Base-by-base conservation (phyloP, 2,329 filamentous ascomycete species). In the Fusarium chuoi region DNA sequence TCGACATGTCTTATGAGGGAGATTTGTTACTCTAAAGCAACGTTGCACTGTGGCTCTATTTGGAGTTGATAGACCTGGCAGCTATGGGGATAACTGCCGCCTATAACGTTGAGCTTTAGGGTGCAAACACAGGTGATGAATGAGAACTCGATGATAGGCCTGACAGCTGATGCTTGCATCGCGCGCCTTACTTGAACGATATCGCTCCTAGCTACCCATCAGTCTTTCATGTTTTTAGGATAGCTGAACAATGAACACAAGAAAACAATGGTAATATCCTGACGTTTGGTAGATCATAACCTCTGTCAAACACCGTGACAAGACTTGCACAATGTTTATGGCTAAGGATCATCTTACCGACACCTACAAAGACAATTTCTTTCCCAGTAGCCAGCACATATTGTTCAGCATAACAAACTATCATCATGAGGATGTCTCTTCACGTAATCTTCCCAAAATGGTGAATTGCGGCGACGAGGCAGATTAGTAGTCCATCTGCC, bases 251-350 rank as follows among this genome's bases (percentile, higher is more conserved):
- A 55, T 9, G n/a, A n/a, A n/a, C n/a, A n/a, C n/a, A n/a, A n/a
- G n/a, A 17, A 17, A 20, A 4, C 2, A 8, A 42, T 42, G 3
- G 8, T 8, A 20, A 6, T 9, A 12, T 20, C 12, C 13, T 33
- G 22, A 2, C 7, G 8, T 20, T 18, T 18, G 20, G 3, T 28
- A 10, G 15, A 20, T 10, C 2, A 36, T 20, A 1, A 14, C 6
- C 12, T 15, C 6, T 26, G 3, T 5, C 20, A 28, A 17, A 17
- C 13, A n/a, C 9, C 14, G 11, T 26, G 24, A 28, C 2, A 38
- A 12, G 24, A 39, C 7, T 0, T 28, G 3, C 1, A 55, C 11
- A 15, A 3, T 9, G 3, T 22, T 28, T 1, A 17, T 4, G 7
- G 20, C 10, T 17, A 7, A 22, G 2, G 3, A 39, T n/a, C 7